Percentiles rank a stretch among this genome's conserved stretches.
Evolutionary conservation across 352 stramenopile species (phyloP).

Genomic region (Phytopythium montanum): DNA sequence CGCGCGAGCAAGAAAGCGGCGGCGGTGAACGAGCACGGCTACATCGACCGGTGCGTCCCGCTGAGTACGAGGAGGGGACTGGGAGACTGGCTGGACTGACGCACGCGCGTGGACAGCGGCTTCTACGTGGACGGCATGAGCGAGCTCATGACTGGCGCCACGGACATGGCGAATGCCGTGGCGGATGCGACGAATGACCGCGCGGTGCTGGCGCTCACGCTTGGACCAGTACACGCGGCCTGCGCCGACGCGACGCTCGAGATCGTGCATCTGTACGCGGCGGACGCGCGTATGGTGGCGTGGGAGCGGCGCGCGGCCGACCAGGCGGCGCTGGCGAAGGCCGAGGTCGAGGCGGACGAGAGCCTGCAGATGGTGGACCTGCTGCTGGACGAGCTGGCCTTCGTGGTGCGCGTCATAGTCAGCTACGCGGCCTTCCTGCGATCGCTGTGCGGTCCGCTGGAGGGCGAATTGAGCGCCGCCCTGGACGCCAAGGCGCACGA

Average conservation of each 20-base stretch:
- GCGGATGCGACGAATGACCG: constrained; percentile 45
- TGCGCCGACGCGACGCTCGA: constrained; percentile 52
- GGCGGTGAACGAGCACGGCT: constrained; percentile 71
- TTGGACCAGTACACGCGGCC: constrained; percentile 58
- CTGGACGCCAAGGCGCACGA: constrained; percentile 71
- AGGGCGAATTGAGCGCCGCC: constrained; percentile 20
- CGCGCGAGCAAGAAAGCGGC: constrained; percentile 43
- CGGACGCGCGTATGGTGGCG: constrained; percentile 65
- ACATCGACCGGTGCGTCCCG: constrained; percentile 56
- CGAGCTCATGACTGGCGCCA: constrained; percentile 65
- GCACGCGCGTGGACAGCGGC: constrained; percentile 16
- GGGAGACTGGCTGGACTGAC: background rate
- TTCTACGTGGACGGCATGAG: constrained; percentile 76
- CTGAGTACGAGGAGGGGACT: background rate
- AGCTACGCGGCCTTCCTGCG: constrained; percentile 61
- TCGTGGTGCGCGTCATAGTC: constrained; percentile 68
- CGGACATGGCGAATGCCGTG: constrained; percentile 80
- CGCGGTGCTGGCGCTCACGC: constrained; percentile 34
- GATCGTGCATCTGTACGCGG: constrained; percentile 70
- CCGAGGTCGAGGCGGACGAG: constrained; percentile 63
- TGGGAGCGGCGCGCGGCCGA: constrained; percentile 73
- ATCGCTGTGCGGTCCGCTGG: constrained; percentile 48
- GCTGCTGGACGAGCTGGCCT: constrained; percentile 76
- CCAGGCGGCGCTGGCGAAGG: constrained; percentile 30
- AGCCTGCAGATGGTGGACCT: constrained; percentile 86